Evolutionary conservation across 2,329 filamentous ascomycete species (phyloP), one percentile per base, ranked within the genome.

Genomic region (Trichoderma koningiopsis): DNA sequence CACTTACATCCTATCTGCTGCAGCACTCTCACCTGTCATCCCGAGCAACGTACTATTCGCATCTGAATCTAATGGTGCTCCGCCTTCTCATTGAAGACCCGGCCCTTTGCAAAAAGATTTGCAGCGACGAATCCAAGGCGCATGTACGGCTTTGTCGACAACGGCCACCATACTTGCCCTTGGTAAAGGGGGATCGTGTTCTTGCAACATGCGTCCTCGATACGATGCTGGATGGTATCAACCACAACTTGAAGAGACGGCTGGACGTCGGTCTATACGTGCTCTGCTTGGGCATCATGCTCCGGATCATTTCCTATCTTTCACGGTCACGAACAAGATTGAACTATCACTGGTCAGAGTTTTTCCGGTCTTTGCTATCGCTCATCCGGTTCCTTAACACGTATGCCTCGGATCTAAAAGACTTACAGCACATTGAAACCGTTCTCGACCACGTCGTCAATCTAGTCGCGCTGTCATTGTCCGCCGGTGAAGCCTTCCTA

Each of bases 281-380:
- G 27, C 87, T 96, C 27, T 92, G 89, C 72, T 85, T 97, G 16
- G 92, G 92, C 19, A 92, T 97, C 71, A 85, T 97, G 73, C 85
- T 96, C 67, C 91, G 95, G 55, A 84, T 96, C 63, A 86, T 98
- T 47, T 93, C 93, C 7, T 92, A 95, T 77, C 87, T 98, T 49
- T 93, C 92, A 56, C 90, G 92, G 72, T 92, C 91, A 60, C 90
- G 93, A 75, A 94, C 91, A 37, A 91, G 96, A 40, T 85, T 98
- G 22, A 81, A 85, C 19, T 97, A 97, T 78, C 96, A 99, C 81
- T 99, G 96, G 96, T 90, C 93, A 1, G 94, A 98, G 75, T 87
- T 99, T 33, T 99, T 97, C 89, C 90, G 94, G 62, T 92, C 92
- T 2, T 84, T 99, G 4, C 86, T 98, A 13, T 91, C 93, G 5